A percentile compares a stretch with the other conserved stretches of the same genome.
Conservation (phyloP, 148 eudicot species). For the Cornus florida region DNA sequence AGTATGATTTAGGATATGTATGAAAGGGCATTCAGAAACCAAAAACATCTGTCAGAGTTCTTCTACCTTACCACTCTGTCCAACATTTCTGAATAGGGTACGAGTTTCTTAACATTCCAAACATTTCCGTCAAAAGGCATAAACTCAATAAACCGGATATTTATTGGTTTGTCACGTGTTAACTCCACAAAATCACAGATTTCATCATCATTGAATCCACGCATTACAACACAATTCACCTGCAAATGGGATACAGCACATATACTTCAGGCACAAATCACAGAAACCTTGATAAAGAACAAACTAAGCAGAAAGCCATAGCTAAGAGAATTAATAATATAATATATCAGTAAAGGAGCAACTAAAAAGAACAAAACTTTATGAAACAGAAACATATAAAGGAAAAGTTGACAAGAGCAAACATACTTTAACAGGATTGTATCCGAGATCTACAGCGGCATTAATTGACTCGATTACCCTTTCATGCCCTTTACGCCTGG, state of each 20-base stretch:
- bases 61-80: slow-evolving; percentile 82
- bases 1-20: slow-evolving; percentile 13
- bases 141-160: slow-evolving; percentile 90
- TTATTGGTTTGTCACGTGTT: slow-evolving; percentile 74
- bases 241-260: slow-evolving; percentile 15
- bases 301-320: background rate
- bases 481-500: slow-evolving; percentile 87
- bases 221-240: slow-evolving; percentile 98
- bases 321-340: background rate
- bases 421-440: slow-evolving; percentile 84
- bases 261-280: background rate
- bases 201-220: slow-evolving; percentile 96
- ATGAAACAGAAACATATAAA: background rate
- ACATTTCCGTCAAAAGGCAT: slow-evolving; percentile 99
- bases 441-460: slow-evolving; percentile 76
- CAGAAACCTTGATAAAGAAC: background rate
- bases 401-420: slow-evolving; percentile 2
- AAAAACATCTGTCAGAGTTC: slow-evolving; percentile 19
- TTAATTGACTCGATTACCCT: slow-evolving; percentile 79
- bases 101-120: slow-evolving; percentile 96
- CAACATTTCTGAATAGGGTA: slow-evolving; percentile 77
- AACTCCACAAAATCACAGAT: slow-evolving; percentile 90
- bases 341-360: background rate
- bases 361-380: background rate
- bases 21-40: background rate